Base-by-base conservation (phyloP, 2,329 filamentous ascomycete genomes). In the Lecanicillium sp. region DNA sequence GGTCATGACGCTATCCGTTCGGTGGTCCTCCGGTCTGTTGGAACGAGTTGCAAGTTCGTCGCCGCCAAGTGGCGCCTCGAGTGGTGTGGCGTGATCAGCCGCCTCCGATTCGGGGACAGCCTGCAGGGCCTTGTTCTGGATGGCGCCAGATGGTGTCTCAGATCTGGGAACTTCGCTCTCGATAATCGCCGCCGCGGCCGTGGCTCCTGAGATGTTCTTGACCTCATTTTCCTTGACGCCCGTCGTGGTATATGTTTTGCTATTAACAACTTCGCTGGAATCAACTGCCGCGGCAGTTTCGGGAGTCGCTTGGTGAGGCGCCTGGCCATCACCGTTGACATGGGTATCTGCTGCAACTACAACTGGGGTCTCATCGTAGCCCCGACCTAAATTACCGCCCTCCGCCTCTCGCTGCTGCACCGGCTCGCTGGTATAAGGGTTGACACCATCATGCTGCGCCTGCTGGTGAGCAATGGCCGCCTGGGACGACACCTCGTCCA, bases 391-490 rank as follows among this genome's bases (percentile, higher is more conserved):
- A 24, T 40, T 12, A 39, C 23, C 37, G 37, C 44, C 39, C 29
- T 36, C 45, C 21, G 30, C 35, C 24, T 49, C 36, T 40, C 21
- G 44, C 15, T 52, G 56, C 20, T 54, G 55, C 11, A 70, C 53
- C 1, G 72, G 68, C 55, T 75, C 67, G 53, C 66, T 72, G 26
- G 71, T 79, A 54, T 81, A 80, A 2, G 77, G 77, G 55, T 81
- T 81, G 32, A 80, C 67, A 6, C 77, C 76, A 51, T 81, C 77
- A 53, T 76, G 64, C 50, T 69, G 65, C 3, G 74, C 77, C 51
- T 75, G 68, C 49, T 73, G 65, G 54, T 71, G 69, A 50, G 77
- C 69, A 41, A 77, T 61, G 45, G 71, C 70, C 8, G 74, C 77
- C 48, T 74, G 67, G 5, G 74, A 76, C 24, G 71, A 72, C 23